Conservation (phyloP, 2,329 filamentous ascomycete genomes). For the Colletotrichum kahawae region DNA sequence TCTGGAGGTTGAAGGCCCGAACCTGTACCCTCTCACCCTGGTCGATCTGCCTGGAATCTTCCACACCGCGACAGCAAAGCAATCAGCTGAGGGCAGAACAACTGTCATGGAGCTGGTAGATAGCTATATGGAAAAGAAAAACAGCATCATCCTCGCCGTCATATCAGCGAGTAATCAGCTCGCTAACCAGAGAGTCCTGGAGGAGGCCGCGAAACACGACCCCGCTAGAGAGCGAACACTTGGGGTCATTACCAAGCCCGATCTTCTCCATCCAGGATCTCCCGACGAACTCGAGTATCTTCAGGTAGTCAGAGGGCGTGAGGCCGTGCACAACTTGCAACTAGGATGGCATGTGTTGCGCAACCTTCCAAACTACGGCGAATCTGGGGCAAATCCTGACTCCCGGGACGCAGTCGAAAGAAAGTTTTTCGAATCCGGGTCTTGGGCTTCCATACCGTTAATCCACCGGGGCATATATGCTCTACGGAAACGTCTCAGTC, state of each 20-base stretch:
- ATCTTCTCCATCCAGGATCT: conserved; percentile 42
- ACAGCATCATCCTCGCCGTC: conserved; percentile 65
- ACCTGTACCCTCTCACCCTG: conserved; percentile 51
- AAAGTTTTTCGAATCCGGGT: conserved; percentile 33
- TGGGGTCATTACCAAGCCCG: conserved; percentile 64
- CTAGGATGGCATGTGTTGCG: conserved; percentile 60
- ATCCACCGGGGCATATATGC: conserved; percentile 34
- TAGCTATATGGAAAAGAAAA: conserved; percentile 59
- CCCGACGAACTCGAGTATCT: conserved; percentile 44
- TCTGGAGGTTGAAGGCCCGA: conserved; percentile 49
- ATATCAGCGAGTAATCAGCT: conserved; percentile 54
- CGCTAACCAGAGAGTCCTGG: conserved; percentile 56
- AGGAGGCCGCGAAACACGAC: conserved; percentile 48
- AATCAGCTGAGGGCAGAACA: conserved; percentile 33
- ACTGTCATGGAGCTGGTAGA: conserved; percentile 44
- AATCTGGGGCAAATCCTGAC: conserved; percentile 16
- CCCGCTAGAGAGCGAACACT: conserved; percentile 51
- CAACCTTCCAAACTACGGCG: conserved; percentile 44
- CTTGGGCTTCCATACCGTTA: conserved; percentile 32
- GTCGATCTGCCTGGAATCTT: conserved; percentile 60
- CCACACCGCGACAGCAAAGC: conserved; percentile 33
- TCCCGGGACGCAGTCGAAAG: conserved; percentile 35
- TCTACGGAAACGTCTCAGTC: conserved; percentile 38
- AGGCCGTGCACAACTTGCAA: conserved; percentile 33
- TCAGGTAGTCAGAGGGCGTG: conserved; percentile 35